Percentiles rank a stretch among this genome's conserved stretches.
These are phyloP conservation scores for Escovopsis sp. DNA, from an alignment of 2,329 filamentous ascomycete species.

Conservation along the genomic window DNA sequence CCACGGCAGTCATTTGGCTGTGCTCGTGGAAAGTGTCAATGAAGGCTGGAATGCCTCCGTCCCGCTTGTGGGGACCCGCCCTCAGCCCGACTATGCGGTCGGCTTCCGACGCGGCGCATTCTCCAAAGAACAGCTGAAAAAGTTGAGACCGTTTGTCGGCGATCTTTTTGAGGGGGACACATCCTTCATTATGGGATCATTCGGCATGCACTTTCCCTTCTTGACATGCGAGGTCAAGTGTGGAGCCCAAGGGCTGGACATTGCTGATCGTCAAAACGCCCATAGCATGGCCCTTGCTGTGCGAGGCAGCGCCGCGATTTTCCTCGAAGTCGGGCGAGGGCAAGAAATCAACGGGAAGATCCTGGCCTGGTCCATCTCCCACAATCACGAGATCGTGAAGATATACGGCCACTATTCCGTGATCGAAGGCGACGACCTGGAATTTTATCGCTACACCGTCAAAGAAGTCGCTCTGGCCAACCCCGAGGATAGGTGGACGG, in stretches of 20 bases:
- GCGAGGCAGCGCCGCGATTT: constrained; percentile 23
- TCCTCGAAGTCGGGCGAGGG: constrained; percentile 19
- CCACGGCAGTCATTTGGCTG: constrained; percentile 13
- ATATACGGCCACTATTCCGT: constrained; percentile 28
- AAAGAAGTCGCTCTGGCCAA: constrained; percentile 16
- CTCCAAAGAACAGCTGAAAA: constrained; percentile 24
- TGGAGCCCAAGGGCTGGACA: constrained; percentile 19
- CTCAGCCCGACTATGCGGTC: constrained; percentile 28
- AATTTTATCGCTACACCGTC: constrained; percentile 24
- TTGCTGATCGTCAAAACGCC: constrained; percentile 24
- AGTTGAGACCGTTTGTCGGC: constrained; percentile 23
- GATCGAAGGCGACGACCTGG: constrained; percentile 17
- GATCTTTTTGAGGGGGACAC: constrained; percentile 15
- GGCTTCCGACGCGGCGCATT: constrained; percentile 27
- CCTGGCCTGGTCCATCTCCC: constrained; percentile 27
- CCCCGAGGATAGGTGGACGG: constrained; percentile 2
- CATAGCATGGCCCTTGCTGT: constrained; percentile 26
- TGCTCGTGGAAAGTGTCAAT: constrained; percentile 25
- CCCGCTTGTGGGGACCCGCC: constrained; percentile 19
- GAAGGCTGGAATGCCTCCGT: constrained; percentile 26
- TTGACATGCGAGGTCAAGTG: constrained; percentile 33
- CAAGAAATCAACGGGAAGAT: constrained; percentile 24
- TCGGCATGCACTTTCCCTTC: constrained; percentile 34
- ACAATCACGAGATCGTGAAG: constrained; percentile 12
- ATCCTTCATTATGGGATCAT: constrained; percentile 29